Evolutionary conservation across 2,329 filamentous ascomycete genomes (phyloP).

Genomic region (Aspergillus texensis): DNA sequence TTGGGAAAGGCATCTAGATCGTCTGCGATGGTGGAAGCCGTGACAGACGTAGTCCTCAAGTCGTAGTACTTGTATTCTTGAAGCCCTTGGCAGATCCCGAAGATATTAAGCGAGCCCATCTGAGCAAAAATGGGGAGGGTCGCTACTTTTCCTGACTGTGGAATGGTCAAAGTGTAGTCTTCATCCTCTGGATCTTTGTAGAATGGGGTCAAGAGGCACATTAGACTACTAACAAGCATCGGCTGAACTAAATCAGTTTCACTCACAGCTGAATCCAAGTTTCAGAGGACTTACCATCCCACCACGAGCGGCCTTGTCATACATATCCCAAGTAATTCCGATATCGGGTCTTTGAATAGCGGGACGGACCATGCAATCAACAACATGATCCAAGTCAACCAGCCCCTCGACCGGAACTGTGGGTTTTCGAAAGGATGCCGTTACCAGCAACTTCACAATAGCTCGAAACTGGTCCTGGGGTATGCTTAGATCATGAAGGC

Average conservation of each 20-base stretch:
- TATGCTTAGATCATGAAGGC: neutral
- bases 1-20: neutral
- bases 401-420: neutral
- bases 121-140: neutral
- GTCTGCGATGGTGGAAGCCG: neutral
- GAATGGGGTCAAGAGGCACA: neutral
- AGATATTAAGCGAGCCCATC: neutral
- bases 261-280: neutral
- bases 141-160: neutral
- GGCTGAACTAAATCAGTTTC: neutral
- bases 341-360: neutral
- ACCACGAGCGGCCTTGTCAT: neutral
- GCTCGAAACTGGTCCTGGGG: neutral
- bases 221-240: neutral
- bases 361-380: neutral
- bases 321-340: neutral
- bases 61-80: neutral
- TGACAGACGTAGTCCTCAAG: neutral
- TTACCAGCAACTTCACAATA: neutral
- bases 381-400: neutral
- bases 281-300: neutral
- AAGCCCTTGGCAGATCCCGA: no score
- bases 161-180: neutral
- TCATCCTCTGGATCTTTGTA: neutral
- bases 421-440: neutral